These are phyloP conservation scores for Aurinia saxatilis DNA, from an alignment of 345 rosid genomes.

Conservation along the genomic window DNA sequence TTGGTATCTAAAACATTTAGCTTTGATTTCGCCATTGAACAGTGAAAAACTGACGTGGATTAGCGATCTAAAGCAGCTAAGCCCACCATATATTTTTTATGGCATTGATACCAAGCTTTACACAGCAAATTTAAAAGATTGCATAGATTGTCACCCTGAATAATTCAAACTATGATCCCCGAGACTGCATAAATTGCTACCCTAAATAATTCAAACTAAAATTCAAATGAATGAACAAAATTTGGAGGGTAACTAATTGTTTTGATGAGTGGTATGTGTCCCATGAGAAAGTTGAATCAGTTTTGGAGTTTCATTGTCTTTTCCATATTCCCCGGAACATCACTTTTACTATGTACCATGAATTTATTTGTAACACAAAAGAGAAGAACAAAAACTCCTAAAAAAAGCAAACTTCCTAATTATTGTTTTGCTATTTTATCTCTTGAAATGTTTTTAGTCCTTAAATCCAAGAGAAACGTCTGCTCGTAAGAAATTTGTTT, in stretches of 20 bases:
- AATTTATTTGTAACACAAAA: conserved; percentile 4
- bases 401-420: conserved; percentile 7
- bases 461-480: conserved; percentile 12
- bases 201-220: no score
- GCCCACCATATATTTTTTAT: no score
- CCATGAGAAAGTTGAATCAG: conserved; percentile 9
- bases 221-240: neutral
- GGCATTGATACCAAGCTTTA: no score
- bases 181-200: no score
- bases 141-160: no score
- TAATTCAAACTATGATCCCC: no score
- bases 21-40: no score
- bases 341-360: conserved; percentile 15
- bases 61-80: no score
- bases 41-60: no score
- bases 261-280: conserved; percentile 7
- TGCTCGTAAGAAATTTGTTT: conserved; percentile 4
- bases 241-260: conserved; percentile 1
- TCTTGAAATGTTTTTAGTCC: neutral
- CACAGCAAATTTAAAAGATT: no score
- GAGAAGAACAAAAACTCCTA: neutral
- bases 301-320: conserved; percentile 8
- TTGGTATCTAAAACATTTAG: no score
- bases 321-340: conserved; percentile 8
- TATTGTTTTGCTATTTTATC: conserved; percentile 15